phyloP scores from a whole-genome alignment of 192 early-diverging fungal species.

The Coemansia sp. region DNA sequence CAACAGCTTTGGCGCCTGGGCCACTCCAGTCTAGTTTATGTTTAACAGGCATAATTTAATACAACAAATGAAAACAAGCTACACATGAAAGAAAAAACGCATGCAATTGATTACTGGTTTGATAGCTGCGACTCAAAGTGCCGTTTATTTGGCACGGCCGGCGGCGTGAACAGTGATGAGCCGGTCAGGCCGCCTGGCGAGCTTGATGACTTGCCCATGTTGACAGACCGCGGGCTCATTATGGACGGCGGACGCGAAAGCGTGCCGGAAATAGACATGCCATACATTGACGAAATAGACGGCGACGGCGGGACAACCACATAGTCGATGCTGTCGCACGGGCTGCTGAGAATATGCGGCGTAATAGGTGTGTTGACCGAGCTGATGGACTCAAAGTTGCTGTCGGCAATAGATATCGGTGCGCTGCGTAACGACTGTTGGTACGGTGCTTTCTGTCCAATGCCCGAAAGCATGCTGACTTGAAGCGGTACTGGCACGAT shows the following conservation, averaged over 20 bases:
- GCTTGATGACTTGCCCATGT: constrained; percentile 22
- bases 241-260: constrained; percentile 26
- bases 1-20: constrained; percentile 43
- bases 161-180: constrained; percentile 42
- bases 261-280: constrained; percentile 15
- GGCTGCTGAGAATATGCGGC: constrained; percentile 39
- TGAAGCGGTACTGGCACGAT: background rate
- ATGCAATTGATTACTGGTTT: constrained; percentile 19
- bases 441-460: background rate
- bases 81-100: constrained; percentile 20
- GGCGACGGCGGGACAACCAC: constrained; percentile 52
- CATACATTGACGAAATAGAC: constrained; percentile 45
- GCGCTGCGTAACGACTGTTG: constrained; percentile 15
- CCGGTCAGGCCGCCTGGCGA: constrained; percentile 26
- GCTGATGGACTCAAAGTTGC: constrained; percentile 28
- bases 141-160: constrained; percentile 16
- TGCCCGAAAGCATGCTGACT: constrained; percentile 3
- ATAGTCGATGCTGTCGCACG: constrained; percentile 47
- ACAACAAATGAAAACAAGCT: background rate
- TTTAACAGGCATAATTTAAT: background rate
- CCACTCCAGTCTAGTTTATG: background rate
- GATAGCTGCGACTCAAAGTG: constrained; percentile 3
- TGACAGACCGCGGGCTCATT: constrained; percentile 23
- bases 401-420: constrained; percentile 24
- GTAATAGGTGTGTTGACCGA: constrained; percentile 22